Evolutionary conservation across 345 rosid species (phyloP), one percentile per base, ranked within the genome.

Genomic region (Theobroma cacao): DNA sequence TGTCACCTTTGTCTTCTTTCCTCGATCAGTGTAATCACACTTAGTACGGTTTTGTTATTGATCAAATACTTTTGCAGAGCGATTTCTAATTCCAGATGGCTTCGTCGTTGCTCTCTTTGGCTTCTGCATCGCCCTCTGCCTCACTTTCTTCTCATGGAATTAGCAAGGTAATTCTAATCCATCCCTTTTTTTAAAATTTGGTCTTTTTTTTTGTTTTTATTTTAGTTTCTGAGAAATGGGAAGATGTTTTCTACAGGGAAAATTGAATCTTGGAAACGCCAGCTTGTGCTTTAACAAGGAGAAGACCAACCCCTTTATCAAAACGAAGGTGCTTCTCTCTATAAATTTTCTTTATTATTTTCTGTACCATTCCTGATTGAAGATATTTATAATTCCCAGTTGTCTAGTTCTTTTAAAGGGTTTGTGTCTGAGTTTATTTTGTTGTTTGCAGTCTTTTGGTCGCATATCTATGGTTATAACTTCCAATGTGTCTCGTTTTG

Each of bases 401-500:
- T n/a, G n/a, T n/a, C n/a, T 28, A 31, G 9, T 41, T 45, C n/a
- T 45, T 33, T 59, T 59, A 28, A 4, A 59, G 64, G 15, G 40
- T 12, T 52, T 36, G 13, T 50, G 53, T 56, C 73, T 81, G 20
- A 2, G 53, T 53, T n/a, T 18, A 11, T 40, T 80, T 48, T 60
- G 28, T 77, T 60, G n/a, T 74, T 80, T 86, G 86, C 90, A 93
- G 99, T 85, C 88, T 65, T 62, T 41, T 72, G 89, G 91, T 52
- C 79, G 96, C 68, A 84, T 91, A 77, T 83, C 88, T 64, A 96
- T 93, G 97, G 72, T 90, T 40, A 83, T 79, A 41, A 84, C 94
- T 8, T 90, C 88, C 59, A 87, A 87, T 77, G 91, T 83, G 52
- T 93, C 99, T 79, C 95, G 93, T 77, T 94, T 96, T 72, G 95